Evolutionary conservation across 23 red algal genomes (phyloP).

Genomic region (Chondrus crispus): DNA sequence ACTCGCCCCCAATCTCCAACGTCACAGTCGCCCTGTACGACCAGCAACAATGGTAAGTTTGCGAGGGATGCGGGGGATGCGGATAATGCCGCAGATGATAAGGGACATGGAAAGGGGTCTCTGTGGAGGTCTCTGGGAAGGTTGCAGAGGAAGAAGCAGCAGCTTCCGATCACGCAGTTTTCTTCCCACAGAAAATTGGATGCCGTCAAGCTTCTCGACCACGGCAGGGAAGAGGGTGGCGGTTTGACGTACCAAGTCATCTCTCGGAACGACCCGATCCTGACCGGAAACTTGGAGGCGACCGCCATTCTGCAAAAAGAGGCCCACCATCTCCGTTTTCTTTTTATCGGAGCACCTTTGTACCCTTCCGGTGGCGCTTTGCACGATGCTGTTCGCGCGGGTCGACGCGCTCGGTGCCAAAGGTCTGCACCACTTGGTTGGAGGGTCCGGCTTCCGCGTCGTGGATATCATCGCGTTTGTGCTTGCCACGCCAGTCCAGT

Average conservation of each 20-base stretch:
- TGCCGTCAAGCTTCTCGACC: not conserved
- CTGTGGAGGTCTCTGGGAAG: too few relatives aligned
- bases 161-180: not conserved
- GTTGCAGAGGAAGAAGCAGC: not conserved
- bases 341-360: constrained; percentile 23
- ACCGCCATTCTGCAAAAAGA: not conserved
- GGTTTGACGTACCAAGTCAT: not conserved
- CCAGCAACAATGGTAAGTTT: too few relatives aligned
- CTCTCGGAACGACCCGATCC: not conserved
- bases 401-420: not conserved
- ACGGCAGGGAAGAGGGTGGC: not conserved
- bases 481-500: constrained; percentile 62
- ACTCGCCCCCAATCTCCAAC: too few relatives aligned
- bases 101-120: not conserved
- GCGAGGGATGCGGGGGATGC: not conserved
- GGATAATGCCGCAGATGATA: too few relatives aligned
- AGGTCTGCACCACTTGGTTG: not conserved
- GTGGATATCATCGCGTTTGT: constrained; percentile 17
- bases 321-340: constrained; percentile 1
- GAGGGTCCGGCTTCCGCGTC: not conserved
- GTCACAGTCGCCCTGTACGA: too few relatives aligned
- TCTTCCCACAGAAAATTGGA: not conserved
- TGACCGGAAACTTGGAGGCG: not conserved
- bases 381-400: constrained; percentile 20
- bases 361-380: constrained; percentile 29